Percentiles rank a stretch among this genome's conserved stretches.
Evolutionary conservation across 2,329 filamentous ascomycete species (phyloP).

Genomic region (Myriosclerotinia curreyana): DNA sequence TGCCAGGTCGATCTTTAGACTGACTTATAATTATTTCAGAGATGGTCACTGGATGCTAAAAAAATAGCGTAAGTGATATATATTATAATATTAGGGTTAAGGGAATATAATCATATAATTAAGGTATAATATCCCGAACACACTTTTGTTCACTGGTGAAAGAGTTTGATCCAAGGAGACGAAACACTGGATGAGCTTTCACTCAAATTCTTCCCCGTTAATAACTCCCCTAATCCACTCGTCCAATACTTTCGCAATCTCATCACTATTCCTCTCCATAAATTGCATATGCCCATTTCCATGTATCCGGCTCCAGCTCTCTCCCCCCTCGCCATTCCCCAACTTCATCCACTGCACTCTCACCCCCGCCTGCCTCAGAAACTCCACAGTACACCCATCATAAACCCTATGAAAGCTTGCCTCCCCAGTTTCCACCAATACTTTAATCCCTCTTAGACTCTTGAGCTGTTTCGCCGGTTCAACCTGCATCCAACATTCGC

Average conservation of each 20-base stretch:
- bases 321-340: constrained; percentile 34
- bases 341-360: constrained; percentile 41
- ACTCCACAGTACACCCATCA: constrained; percentile 45
- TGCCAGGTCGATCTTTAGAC: too few species aligned
- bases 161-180: too few species aligned
- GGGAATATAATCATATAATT: too few species aligned
- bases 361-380: constrained; percentile 46
- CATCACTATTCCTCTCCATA: constrained; percentile 48
- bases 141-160: too few species aligned
- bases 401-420: constrained; percentile 48
- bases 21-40: too few species aligned
- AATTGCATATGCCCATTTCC: constrained; percentile 51
- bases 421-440: constrained; percentile 44
- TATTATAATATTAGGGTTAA: too few species aligned
- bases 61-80: too few species aligned
- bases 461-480: constrained; percentile 40
- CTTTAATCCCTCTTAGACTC: constrained; percentile 40
- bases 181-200: too few species aligned
- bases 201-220: neutral
- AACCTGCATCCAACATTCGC: constrained; percentile 40
- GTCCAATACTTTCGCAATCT: constrained; percentile 40
- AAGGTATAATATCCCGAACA: too few species aligned
- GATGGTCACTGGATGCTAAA: too few species aligned
- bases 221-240: constrained; percentile 33
- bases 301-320: too few species aligned